phyloP scores from a whole-genome alignment of 2,329 filamentous ascomycete genomes.

The Talaromyces rugulosus region DNA sequence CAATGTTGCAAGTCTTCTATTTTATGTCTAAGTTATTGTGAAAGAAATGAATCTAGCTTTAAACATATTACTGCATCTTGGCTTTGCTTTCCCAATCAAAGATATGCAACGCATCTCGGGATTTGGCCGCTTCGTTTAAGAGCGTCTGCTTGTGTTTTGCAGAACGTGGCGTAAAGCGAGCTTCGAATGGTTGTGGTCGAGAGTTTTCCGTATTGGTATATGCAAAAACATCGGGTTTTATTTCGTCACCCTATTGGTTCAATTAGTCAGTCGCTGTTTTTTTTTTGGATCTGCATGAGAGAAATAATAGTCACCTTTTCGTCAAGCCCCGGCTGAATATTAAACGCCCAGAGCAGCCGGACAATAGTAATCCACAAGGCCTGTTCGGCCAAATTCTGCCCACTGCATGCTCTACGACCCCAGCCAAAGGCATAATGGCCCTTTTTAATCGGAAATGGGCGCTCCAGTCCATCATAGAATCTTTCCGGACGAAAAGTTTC shows the following conservation, averaged over 20 bases:
- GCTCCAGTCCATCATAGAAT: background rate
- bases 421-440: conserved; percentile 50
- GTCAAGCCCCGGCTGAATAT: conserved; percentile 5
- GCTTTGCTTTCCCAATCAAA: background rate
- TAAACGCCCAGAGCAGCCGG: conserved; percentile 47
- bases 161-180: background rate
- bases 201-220: background rate
- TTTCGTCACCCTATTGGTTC: background rate
- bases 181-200: background rate
- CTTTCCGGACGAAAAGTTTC: background rate
- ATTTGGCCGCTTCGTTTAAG: background rate
- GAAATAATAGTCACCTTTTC: background rate
- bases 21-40: background rate
- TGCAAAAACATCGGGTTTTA: background rate
- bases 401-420: conserved; percentile 48
- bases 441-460: background rate
- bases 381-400: conserved; percentile 25
- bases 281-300: background rate
- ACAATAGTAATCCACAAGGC: conserved; percentile 54
- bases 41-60: background rate
- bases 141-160: background rate
- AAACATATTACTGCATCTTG: background rate
- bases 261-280: background rate
- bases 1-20: background rate
- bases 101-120: background rate